Evolutionary conservation across 23 red algal genomes (phyloP).

Genomic region (Pyropia yezoensis): DNA sequence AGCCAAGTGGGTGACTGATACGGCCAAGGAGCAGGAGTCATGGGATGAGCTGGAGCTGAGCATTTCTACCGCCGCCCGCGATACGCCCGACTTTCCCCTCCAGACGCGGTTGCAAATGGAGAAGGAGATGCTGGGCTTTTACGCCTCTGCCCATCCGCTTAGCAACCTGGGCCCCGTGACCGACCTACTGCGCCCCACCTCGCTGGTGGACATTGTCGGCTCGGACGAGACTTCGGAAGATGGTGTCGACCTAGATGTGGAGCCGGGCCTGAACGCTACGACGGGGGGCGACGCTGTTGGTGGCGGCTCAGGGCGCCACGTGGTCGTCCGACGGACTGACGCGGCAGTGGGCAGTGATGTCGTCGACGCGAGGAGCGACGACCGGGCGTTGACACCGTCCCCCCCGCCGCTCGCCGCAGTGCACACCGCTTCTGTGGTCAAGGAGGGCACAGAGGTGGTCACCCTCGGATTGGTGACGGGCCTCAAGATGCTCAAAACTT

Average conservation of each 20-base stretch:
- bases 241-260: not conserved
- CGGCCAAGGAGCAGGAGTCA: constrained; percentile 4
- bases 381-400: constrained; percentile 16
- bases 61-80: constrained; percentile 6
- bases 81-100: constrained; percentile 25
- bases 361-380: constrained; percentile 43
- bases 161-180: constrained; percentile 9
- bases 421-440: not conserved
- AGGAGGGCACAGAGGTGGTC: not conserved
- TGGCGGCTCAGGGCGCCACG: constrained; percentile 12
- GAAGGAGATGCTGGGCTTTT: constrained; percentile 56
- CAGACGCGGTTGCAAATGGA: constrained; percentile 32
- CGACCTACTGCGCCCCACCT: constrained; percentile 21
- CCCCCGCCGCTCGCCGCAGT: constrained; percentile 1
- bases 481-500: not conserved
- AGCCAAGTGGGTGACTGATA: not conserved
- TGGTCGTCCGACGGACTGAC: constrained; percentile 27
- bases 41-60: constrained; percentile 42
- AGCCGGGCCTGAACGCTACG: not conserved
- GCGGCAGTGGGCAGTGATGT: constrained; percentile 27
- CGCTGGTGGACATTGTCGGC: constrained; percentile 24
- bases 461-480: not conserved
- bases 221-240: constrained; percentile 7
- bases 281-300: not conserved
- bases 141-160: constrained; percentile 58